phyloP scores from a whole-genome alignment of 768 basidiomycete species.

The Leucocoprinus birnbaumii region DNA sequence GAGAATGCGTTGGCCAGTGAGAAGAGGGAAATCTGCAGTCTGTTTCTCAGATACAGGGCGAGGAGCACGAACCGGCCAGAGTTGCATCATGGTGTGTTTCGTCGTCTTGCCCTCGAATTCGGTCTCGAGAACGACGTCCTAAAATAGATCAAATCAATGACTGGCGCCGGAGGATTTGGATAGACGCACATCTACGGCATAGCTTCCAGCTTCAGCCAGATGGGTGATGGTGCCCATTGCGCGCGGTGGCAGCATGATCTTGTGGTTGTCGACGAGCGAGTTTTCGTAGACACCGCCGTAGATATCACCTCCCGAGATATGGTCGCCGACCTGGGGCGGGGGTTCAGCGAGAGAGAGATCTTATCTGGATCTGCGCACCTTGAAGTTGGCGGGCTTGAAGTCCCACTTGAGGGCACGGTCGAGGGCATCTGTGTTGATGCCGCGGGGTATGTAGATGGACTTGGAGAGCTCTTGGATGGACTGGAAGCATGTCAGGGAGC shows the following conservation, averaged over 20 bases:
- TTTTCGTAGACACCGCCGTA: conserved; percentile 97
- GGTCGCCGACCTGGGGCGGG: conserved; percentile 83
- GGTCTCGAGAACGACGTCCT: conserved; percentile 96
- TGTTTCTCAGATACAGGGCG: conserved; percentile 95
- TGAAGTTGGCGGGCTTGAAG: conserved; percentile 81
- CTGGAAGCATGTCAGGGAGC: conserved; percentile 27
- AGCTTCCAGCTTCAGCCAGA: conserved; percentile 92
- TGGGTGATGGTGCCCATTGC: conserved; percentile 93
- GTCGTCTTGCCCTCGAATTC: conserved; percentile 96
- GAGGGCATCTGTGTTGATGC: conserved; percentile 96
- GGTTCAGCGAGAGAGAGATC: too few species aligned
- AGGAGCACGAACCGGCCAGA: conserved; percentile 98
- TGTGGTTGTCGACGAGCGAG: conserved; percentile 94
- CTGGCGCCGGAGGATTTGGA: neutral
- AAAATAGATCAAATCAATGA: neutral
- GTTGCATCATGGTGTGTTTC: conserved; percentile 94
- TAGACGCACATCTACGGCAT: conserved; percentile 76
- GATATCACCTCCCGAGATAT: conserved; percentile 95
- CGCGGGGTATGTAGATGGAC: conserved; percentile 99
- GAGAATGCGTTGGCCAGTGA: conserved; percentile 95
- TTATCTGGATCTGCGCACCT: too few species aligned
- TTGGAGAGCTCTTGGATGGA: conserved; percentile 95
- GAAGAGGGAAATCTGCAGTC: conserved; percentile 86
- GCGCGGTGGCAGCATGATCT: conserved; percentile 93
- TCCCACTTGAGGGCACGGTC: conserved; percentile 92